Percentiles rank a stretch among this genome's conserved stretches.
Conservation (phyloP, 163 green algal species). For the Trebouxia gelatinosa region DNA sequence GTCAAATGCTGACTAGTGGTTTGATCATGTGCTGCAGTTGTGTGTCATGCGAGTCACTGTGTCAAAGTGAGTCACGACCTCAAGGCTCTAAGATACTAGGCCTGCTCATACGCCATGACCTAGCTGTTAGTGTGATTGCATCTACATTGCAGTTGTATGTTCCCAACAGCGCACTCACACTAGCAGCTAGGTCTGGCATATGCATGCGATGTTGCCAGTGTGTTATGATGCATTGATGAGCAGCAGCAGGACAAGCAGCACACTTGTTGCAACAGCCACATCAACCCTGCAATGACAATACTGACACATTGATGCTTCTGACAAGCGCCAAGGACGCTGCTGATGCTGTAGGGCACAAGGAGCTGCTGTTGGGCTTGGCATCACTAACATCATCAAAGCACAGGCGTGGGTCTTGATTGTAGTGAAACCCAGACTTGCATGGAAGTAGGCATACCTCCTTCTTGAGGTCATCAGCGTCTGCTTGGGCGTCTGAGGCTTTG, state of each 20-base stretch:
- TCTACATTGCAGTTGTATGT: too few species aligned
- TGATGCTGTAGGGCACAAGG: neutral
- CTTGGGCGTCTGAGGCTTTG: slow-evolving; percentile 23
- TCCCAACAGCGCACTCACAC: too few species aligned
- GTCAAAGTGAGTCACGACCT: too few species aligned
- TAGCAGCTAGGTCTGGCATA: neutral
- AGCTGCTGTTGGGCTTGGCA: neutral
- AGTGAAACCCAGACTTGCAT: too few species aligned
- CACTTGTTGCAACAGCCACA: neutral
- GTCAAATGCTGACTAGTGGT: too few species aligned
- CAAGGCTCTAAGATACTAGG: too few species aligned
- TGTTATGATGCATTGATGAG: neutral
- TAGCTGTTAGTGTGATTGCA: too few species aligned
- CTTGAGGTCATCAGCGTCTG: slow-evolving; percentile 23
- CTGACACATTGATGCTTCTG: neutral
- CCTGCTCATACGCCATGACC: too few species aligned
- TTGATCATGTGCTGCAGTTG: too few species aligned
- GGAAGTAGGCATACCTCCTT: neutral
- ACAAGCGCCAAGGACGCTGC: neutral
- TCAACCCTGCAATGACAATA: neutral
- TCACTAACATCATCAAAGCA: neutral
- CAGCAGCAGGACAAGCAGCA: neutral
- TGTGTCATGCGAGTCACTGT: too few species aligned
- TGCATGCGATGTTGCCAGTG: neutral
- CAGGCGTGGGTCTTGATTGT: too few species aligned